Evolutionary conservation across 768 basidiomycete species (phyloP).

Genomic region (Gautieria morchelliformis): DNA sequence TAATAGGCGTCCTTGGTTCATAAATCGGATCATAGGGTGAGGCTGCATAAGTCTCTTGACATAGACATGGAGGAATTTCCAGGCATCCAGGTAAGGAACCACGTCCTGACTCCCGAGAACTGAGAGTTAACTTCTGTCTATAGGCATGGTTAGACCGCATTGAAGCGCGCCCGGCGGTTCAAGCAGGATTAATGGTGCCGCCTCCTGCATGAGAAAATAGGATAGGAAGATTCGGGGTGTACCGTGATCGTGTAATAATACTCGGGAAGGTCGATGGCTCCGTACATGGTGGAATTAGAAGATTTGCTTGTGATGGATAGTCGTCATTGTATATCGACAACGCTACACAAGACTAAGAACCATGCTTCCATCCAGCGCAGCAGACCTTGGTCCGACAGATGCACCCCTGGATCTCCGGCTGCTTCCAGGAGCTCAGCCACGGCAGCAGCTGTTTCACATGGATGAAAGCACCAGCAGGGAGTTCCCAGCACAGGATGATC

Average conservation of each 20-base stretch:
- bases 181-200: constrained; percentile 24
- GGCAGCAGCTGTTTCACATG: constrained; percentile 63
- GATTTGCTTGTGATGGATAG: neutral
- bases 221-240: constrained; percentile 4
- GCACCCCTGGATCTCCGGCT: constrained; percentile 19
- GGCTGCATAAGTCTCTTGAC: constrained; percentile 35
- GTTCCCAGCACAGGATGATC: constrained; percentile 74
- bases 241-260: too few species aligned
- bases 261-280: too few species aligned
- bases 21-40: constrained; percentile 37
- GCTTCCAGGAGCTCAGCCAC: constrained; percentile 63
- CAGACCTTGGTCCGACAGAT: constrained; percentile 22
- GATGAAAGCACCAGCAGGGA: constrained; percentile 82
- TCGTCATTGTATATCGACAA: constrained; percentile 41
- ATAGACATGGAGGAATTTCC: constrained; percentile 61
- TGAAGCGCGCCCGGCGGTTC: constrained; percentile 23
- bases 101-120: constrained; percentile 1
- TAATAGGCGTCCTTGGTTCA: neutral
- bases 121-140: neutral
- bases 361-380: constrained; percentile 61
- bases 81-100: constrained; percentile 37
- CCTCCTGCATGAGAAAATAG: neutral
- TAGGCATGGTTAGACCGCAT: constrained; percentile 36
- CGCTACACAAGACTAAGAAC: constrained; percentile 64
- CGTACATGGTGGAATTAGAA: too few species aligned